Base-by-base conservation (phyloP, 1,139 yeast species). In the Chernovozyma aurita region DNA sequence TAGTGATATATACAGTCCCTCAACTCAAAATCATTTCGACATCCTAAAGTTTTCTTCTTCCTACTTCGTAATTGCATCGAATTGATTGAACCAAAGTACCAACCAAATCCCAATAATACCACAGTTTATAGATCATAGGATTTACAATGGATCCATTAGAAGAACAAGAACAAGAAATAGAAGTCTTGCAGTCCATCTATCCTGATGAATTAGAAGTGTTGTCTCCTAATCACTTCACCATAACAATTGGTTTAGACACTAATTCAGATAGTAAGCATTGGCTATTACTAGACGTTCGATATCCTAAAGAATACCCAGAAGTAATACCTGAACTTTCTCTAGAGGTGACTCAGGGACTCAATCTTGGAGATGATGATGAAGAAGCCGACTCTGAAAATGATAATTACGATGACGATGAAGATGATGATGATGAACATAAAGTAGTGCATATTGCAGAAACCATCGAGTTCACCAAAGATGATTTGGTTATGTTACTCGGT, bases 171-270 rank as follows among this genome's bases (percentile, higher is more conserved):
- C 92, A 85, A 58, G 95, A 86, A 55, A 59, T 86, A 31, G 95
- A 85, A 57, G 87, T 88, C 28, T 71, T 92, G 42, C 82, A 85
- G 57, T 82, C 95, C 18, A 92, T 92, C 41, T 92, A 90, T 55
- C 97, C 97, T 3, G 97, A 88, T 56, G 97, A 92, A 56, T 61
- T 92, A 30, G 54, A 49, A 18, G 54, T 61, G 30, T 53, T 67
- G 21, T 59, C 73, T 8, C 69, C 66, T 7, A 61, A 66, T 0
- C 64, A 68, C 30, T 80, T 74, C 47, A 57, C 66, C 30, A 71
- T 81, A 32, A 61, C 62, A 32, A 47, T 77, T 5, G 43, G 54
- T 16, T 64, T 85, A 29, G 95, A 86, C 46, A 79, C 90, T 1
- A 64, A 67, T 11, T 63, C 78, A 4, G 76, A 71, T 16, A 63